phyloP scores from a whole-genome alignment of 768 basidiomycete genomes.

The Pholiota microspora region DNA sequence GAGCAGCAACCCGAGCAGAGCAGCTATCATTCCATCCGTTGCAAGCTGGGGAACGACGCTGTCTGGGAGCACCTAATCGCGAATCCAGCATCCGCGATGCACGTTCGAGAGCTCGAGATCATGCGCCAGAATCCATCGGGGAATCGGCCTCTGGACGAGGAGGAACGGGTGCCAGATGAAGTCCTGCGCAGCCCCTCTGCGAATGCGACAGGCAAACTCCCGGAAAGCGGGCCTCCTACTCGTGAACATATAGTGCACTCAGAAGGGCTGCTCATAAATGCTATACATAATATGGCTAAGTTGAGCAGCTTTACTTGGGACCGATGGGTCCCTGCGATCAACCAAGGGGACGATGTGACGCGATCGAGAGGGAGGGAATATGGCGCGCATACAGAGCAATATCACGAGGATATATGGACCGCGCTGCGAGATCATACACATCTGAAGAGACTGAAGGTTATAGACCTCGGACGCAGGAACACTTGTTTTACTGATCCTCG shows the following conservation, averaged over 20 bases:
- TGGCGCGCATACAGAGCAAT: neutral
- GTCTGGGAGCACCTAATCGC: slow-evolving; percentile 19
- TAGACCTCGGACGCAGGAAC: slow-evolving; percentile 11
- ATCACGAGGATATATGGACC: slow-evolving; percentile 21
- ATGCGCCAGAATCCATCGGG: slow-evolving; percentile 7
- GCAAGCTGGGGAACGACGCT: slow-evolving; percentile 14
- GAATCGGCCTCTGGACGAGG: neutral
- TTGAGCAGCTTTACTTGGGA: slow-evolving; percentile 20
- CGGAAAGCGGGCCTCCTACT: no score
- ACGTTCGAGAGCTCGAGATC: slow-evolving; percentile 16
- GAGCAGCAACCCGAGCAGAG: neutral
- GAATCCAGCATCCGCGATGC: slow-evolving; percentile 13
- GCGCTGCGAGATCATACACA: slow-evolving; percentile 13
- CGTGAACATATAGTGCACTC: slow-evolving; percentile 5
- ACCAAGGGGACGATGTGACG: slow-evolving; percentile 15
- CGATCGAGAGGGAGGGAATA: neutral
- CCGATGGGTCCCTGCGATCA: slow-evolving; percentile 14
- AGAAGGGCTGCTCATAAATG: slow-evolving; percentile 14
- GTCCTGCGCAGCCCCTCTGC: neutral
- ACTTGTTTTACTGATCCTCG: slow-evolving; percentile 2
- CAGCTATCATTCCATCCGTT: slow-evolving; percentile 15
- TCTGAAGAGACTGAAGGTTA: slow-evolving; percentile 14
- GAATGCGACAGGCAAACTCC: neutral
- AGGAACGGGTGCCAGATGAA: neutral
- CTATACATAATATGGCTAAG: slow-evolving; percentile 14